Percentiles rank a stretch among this genome's conserved stretches.
Evolutionary conservation across 495 filamentous ascomycete species (phyloP).

Genomic region (Penicillium nucicola): DNA sequence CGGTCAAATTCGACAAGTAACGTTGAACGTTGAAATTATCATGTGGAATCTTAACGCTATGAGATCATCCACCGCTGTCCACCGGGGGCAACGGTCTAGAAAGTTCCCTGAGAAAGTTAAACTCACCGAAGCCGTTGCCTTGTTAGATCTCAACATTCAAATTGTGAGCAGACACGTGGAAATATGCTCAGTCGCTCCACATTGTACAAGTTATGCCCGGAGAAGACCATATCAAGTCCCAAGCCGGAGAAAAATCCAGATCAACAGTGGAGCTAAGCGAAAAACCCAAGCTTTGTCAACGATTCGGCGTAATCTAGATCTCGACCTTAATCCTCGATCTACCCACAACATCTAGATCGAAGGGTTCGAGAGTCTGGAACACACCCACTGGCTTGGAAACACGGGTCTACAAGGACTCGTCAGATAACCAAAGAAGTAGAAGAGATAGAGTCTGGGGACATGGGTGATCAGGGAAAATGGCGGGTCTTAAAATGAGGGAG

Average conservation of each 20-base stretch:
- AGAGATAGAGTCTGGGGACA: neutral
- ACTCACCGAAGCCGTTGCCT: neutral
- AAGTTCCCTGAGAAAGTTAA: too few species aligned
- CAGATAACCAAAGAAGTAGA: neutral
- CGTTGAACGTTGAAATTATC: too few species aligned
- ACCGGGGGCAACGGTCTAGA: too few species aligned
- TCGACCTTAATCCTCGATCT: neutral
- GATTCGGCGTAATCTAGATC: neutral
- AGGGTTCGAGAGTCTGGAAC: neutral
- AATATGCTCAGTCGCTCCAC: neutral
- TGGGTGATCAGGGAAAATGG: constrained; percentile 11
- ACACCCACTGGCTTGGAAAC: neutral
- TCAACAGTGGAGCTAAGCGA: neutral
- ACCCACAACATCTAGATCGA: neutral
- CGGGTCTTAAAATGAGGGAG: constrained; percentile 10
- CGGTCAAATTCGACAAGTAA: too few species aligned
- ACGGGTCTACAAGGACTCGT: neutral
- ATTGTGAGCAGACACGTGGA: neutral
- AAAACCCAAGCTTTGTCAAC: neutral
- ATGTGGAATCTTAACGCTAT: too few species aligned
- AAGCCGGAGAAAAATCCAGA: neutral
- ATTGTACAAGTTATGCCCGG: neutral
- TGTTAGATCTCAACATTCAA: neutral
- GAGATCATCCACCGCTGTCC: too few species aligned
- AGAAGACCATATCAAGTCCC: neutral